Base-by-base conservation (phyloP, 2,329 filamentous ascomycete genomes). In the Colletotrichum theobromicola region DNA sequence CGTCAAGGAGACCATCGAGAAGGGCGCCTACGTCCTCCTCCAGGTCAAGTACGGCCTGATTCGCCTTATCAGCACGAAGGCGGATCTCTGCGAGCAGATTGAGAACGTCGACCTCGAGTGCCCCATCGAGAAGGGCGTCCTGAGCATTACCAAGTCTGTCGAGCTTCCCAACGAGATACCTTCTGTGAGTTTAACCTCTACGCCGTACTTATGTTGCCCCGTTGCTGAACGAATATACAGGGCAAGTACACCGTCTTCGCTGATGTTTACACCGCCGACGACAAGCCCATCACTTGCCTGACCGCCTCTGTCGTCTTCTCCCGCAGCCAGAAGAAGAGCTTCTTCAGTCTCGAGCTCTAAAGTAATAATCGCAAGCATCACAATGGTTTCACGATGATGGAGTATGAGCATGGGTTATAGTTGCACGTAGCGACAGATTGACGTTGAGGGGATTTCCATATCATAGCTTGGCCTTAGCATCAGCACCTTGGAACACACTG, bases 31-130 rank as follows among this genome's bases (percentile, higher is more conserved):
- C 79, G 93, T 98, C 76, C 88, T 93, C 62, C 84, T 99, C 53
- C 90, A 93, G 78, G 96, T 99, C 86, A 98, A 98, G 87, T 98
- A 98, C 84, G 96, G 96, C 75, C 89, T 98, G 78, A 98, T 99
- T 84, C 94, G 92, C 70, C 90, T 99, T 77, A 92, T 99, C 84
- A 94, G 91, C 84, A 94, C 94, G 77, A 90, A 89, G 78, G 92
- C 93, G 80, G 94, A 98, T 82, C 90, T 98, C 46, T 99, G 97
- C 88, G 94, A 98, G 75, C 93, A 98, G 83, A 91, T 98, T 77
- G 88, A 90, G 82, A 95, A 98, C 78, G 95, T 98, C 58, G 95
- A 98, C 79, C 88, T 98, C 72, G 87, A 94, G 79, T 99, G 97
- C 85, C 97, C 97, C 63, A 90, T 99, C 74, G 88, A 98, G 85